Evolutionary conservation across 257 asterid species (phyloP), one percentile per base, ranked within the genome.

Genomic region (Scutellaria minor): DNA sequence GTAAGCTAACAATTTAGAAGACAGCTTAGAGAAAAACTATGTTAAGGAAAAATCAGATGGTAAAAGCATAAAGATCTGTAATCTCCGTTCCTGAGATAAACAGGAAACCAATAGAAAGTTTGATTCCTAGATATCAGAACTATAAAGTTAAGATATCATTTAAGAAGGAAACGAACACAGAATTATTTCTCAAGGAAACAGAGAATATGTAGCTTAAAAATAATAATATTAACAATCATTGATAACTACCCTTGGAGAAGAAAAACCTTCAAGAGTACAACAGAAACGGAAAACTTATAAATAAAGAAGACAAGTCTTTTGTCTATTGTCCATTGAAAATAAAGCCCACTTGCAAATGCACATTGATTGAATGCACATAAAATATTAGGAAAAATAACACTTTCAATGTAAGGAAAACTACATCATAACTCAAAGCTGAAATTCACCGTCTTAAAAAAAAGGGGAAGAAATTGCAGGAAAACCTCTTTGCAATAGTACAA

Each of bases 381-480:
- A 24, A 3, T 22, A 24, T 14, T 13, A 9, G 66, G 47, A 56
- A 27, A 45, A 20, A 47, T 9, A 55, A 47, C 18, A 1, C 37
- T 31, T 54, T 55, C 13, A 44, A 27, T 46, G 35, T 62, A 52
- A 11, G 9, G 54, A 15, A 51, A 45, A 61, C 45, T 42, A 51
- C 53, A 65, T 14, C 1, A 54, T 18, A 57, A 53, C 45, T 64
- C 69, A 18, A 47, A 64, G 18, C 50, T 45, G n/a, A 62, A 27
- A 70, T 48, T 59, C 20, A 52, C 24, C 71, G 55, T 46, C 35
- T 44, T 11, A 50, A 73, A 56, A 48, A 73, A 48, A 41, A 6
- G 45, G 35, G 47, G 31, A 22, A 18, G 9, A 7, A 15, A 39
- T 45, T 58, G 63, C 31, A n/a, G 14, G 37, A 48, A 40, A 55